Conservation (phyloP, 495 filamentous ascomycete genomes). For the Penicillium ucsense region DNA sequence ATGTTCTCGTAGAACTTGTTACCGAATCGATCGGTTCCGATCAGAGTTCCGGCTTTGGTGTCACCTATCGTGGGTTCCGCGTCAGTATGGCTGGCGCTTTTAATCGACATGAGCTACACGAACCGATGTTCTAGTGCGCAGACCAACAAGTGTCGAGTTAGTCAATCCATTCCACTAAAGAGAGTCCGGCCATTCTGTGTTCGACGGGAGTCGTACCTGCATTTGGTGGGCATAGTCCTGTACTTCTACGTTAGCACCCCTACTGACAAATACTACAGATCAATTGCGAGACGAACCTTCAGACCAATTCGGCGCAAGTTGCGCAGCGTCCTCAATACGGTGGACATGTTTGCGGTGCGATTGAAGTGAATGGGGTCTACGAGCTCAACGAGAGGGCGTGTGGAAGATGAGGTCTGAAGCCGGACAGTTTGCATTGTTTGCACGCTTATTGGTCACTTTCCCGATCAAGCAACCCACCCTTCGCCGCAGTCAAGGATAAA, state of each 20-base stretch:
- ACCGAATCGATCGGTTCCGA: constrained; percentile 80
- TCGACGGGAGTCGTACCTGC: constrained; percentile 51
- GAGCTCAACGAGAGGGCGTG: background rate
- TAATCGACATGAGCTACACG: constrained; percentile 3
- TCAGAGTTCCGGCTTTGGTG: constrained; percentile 85
- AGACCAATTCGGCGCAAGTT: constrained; percentile 81
- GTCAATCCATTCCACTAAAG: constrained; percentile 5
- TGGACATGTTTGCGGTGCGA: constrained; percentile 66
- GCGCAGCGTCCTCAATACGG: constrained; percentile 70
- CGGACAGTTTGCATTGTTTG: constrained; percentile 34
- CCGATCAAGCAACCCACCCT: constrained; percentile 15
- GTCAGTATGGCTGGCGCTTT: constrained; percentile 6
- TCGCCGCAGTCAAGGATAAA: background rate
- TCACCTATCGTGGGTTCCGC: constrained; percentile 55
- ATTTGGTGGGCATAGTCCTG: constrained; percentile 88
- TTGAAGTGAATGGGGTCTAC: constrained; percentile 6
- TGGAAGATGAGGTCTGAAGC: constrained; percentile 15
- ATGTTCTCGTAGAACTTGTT: constrained; percentile 98
- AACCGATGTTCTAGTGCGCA: constrained; percentile 58
- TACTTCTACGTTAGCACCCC: constrained; percentile 22
- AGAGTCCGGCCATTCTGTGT: constrained; percentile 3
- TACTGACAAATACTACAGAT: background rate
- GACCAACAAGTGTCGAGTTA: constrained; percentile 12
- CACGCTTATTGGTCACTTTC: constrained; percentile 9
- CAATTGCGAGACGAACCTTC: constrained; percentile 47